Evolutionary conservation across 768 basidiomycete genomes (phyloP).

Genomic region (Hydnomerulius pinastri): DNA sequence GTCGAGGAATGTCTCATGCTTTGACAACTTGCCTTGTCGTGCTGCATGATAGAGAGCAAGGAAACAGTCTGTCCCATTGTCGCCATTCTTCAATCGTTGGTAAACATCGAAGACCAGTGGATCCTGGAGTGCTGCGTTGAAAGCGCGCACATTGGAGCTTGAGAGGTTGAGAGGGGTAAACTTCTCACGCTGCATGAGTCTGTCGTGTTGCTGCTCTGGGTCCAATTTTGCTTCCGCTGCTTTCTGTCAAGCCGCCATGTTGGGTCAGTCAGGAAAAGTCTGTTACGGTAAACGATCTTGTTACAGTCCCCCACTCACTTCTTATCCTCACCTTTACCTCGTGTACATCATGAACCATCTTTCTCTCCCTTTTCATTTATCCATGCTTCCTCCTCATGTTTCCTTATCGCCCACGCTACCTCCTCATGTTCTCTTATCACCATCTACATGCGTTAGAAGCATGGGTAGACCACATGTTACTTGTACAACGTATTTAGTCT

Average conservation of each 20-base stretch:
- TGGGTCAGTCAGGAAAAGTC: no score
- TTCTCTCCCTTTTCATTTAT: no score
- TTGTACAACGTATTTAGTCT: no score
- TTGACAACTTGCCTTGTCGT: slow-evolving; percentile 11
- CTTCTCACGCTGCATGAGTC: not conserved
- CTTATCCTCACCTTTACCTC: no score
- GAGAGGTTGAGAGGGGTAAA: not conserved
- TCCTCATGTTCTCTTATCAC: no score
- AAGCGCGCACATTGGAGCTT: slow-evolving; percentile 10
- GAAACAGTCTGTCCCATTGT: slow-evolving; percentile 12
- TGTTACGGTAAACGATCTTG: no score
- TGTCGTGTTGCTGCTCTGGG: not conserved
- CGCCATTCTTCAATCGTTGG: slow-evolving; percentile 7
- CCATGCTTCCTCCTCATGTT: no score
- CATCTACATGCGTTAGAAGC: no score
- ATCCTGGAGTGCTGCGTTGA: slow-evolving; percentile 12
- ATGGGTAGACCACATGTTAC: no score
- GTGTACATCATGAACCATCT: no score
- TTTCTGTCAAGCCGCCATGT: not conserved
- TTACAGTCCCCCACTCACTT: no score
- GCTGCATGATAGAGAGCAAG: slow-evolving; percentile 16
- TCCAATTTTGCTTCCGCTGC: not conserved
- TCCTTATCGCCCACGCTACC: no score
- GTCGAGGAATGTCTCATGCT: slow-evolving; percentile 12
- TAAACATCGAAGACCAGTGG: slow-evolving; percentile 12